Base-by-base conservation (phyloP, 2,329 filamentous ascomycete genomes). In the Stemphylium lycopersici region DNA sequence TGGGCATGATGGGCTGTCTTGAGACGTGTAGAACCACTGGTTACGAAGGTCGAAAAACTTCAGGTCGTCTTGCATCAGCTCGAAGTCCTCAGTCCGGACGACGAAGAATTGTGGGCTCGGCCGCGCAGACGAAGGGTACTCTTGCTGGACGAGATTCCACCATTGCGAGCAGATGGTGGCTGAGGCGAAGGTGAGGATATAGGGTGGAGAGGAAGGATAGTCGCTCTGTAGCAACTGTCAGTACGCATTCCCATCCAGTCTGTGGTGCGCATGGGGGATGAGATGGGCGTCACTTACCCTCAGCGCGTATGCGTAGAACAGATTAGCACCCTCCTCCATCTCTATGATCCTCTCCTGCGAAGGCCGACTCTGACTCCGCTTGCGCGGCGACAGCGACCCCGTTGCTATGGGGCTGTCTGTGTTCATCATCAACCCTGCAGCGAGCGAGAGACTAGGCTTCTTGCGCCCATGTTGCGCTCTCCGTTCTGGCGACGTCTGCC, bases 301-400 rank as follows among this genome's bases (percentile, higher is more conserved):
- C 52, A 70, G 58, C 45, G 68, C 71, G 55, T 74, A 74, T 15
- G 71, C 72, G 52, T 74, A 73, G 57, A 74, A 74, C 42, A 74
- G 51, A 38, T 56, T 64, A 10, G 46, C 61, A 18, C 55, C 59
- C 13, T 49, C 62, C 7, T 50, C 52, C 20, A 60, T 41, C n/a
- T 58, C 52, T 43, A 43, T 48, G 4, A 6, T 26, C n/a, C 24
- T 38, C 31, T 50, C 57, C 41, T 48, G 55, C 29, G 34, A 46
- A n/a, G 43, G 50, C 8, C 38, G 51, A 37, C 56, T 52, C 15
- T 50, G 24, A 37, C 60, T 62, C n/a, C 61, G 50, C 36, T 54
- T 55, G 33, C 56, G 54, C 11, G 68, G 65, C 31, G 64, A 66
- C 24, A 56, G 52, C 11, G 61, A 32, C 6, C 34, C 52, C 10